Base-by-base conservation (phyloP, 139 green algal species). In the Coccomyxa sp. region DNA sequence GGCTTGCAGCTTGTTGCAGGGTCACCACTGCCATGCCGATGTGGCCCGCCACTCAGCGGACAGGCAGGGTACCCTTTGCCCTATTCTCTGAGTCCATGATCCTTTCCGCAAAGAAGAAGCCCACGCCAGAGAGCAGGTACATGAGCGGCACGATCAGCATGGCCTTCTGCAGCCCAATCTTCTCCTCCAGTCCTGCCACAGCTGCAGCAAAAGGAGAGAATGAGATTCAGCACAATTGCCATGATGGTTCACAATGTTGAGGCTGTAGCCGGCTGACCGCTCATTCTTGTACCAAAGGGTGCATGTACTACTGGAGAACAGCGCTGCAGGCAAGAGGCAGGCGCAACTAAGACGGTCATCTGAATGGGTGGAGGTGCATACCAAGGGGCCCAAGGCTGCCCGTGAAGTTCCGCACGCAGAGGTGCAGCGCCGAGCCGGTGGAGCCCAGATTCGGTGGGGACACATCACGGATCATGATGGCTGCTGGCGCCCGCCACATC, bases 371-470 rank as follows among this genome's bases (percentile, higher is more conserved):
- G 27, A 6, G 27, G 18, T 22, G 50, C 50, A 64, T 64, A 39
- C 75, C 80, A 16, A 97, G 80, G 58, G 94, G 94, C 0, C 92
- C 94, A 31, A 93, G 54, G 2, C 89, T 90, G 37, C 91, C 93
- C 55, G 95, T 69, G 36, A 97, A 78, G 82, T 97, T 97, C 79
- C 93, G 86, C 31, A 95, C 85, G 82, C 91, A 94, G 27, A 97
- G 87, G 86, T 97, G 93, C 29, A 95, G 73, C 0, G 92, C 90
- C 1, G 82, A 89, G 74, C 86, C 91, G 7, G 93, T 92, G 37
- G 89, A 91, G 27, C 89, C 89, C 81, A 93, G 79, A 44, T 84
- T 80, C 8, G 80, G 76, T 0, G 90, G 90, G 2, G 87, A 90
- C 39, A 93, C 81, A 74, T 93, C 87, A 6, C 89, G 85, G 55